phyloP scores from a whole-genome alignment of 345 rosid genomes.

The Aquilaria malaccensis region DNA sequence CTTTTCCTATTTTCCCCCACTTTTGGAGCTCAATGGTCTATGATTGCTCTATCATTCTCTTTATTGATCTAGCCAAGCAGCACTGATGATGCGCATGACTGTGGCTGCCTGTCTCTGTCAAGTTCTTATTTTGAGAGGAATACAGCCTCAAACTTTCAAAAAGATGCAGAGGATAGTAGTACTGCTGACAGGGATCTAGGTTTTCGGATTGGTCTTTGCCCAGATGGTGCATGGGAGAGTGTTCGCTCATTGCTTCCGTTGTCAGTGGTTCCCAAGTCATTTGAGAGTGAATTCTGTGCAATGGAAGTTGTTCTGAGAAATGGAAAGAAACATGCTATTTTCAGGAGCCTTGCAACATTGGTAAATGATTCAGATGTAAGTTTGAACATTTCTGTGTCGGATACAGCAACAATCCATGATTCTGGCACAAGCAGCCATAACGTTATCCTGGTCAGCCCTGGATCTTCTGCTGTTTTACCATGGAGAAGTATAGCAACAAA shows the following conservation, averaged over 20 bases:
- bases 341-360: conserved; percentile 81
- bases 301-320: conserved; percentile 82
- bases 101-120: conserved; percentile 62
- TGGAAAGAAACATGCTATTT: conserved; percentile 89
- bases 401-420: conserved; percentile 26
- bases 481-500: conserved; percentile 70
- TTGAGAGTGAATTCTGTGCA: conserved; percentile 59
- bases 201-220: conserved; percentile 72
- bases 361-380: conserved; percentile 79
- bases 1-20: background rate
- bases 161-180: conserved; percentile 38
- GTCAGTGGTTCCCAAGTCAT: conserved; percentile 67
- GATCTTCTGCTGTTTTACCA: conserved; percentile 73
- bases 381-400: conserved; percentile 58
- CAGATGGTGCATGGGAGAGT: conserved; percentile 71
- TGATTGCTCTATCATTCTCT: conserved; percentile 9
- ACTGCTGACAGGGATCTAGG: conserved; percentile 59
- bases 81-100: conserved; percentile 43
- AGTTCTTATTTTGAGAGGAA: conserved; percentile 76
- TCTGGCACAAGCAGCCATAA: conserved; percentile 34
- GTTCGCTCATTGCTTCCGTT: conserved; percentile 80
- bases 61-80: conserved; percentile 39
- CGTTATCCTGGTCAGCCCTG: conserved; percentile 46
- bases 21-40: background rate
- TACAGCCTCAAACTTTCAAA: conserved; percentile 39